These are phyloP conservation scores for Malassezia globosa DNA, from an alignment of 1,284 basidiomycete genomes.

Conservation along the genomic window DNA sequence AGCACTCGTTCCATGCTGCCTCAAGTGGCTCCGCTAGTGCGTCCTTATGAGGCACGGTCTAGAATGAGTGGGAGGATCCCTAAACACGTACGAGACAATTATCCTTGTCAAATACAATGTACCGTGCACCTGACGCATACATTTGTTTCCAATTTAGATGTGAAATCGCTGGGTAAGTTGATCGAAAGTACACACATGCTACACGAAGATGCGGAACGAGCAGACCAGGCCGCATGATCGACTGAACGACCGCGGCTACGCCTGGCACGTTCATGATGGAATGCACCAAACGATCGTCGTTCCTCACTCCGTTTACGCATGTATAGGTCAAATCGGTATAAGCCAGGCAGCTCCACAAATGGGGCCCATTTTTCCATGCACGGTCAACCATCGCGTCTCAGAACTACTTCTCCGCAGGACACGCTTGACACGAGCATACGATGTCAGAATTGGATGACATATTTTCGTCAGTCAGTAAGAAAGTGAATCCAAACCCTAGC, in stretches of 20 bases:
- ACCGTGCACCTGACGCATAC: conserved; percentile 65
- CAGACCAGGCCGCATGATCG: conserved; percentile 61
- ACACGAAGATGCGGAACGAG: conserved; percentile 63
- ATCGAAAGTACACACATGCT: conserved; percentile 45
- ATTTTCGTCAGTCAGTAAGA: conserved; percentile 3
- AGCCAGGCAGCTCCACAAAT: too few relatives aligned
- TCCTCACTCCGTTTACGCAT: too few relatives aligned
- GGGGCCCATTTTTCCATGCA: background rate
- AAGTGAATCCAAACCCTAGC: background rate
- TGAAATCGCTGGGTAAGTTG: conserved; percentile 58
- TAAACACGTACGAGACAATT: conserved; percentile 81
- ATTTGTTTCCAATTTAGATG: conserved; percentile 73
- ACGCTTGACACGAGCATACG: too few relatives aligned
- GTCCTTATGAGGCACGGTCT: conserved; percentile 44
- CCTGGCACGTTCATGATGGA: conserved; percentile 61
- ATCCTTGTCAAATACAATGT: conserved; percentile 89
- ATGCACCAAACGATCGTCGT: too few relatives aligned
- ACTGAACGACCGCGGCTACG: conserved; percentile 61
- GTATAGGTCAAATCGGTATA: too few relatives aligned
- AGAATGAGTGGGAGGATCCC: background rate
- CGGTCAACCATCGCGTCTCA: too few relatives aligned
- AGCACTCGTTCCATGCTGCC: conserved; percentile 68
- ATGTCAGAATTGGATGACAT: conserved; percentile 15
- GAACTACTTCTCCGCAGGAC: too few relatives aligned
- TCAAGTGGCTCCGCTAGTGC: conserved; percentile 43